phyloP scores from a whole-genome alignment of 371 early-diverging fungal genomes.

The Coemansia sp. region DNA sequence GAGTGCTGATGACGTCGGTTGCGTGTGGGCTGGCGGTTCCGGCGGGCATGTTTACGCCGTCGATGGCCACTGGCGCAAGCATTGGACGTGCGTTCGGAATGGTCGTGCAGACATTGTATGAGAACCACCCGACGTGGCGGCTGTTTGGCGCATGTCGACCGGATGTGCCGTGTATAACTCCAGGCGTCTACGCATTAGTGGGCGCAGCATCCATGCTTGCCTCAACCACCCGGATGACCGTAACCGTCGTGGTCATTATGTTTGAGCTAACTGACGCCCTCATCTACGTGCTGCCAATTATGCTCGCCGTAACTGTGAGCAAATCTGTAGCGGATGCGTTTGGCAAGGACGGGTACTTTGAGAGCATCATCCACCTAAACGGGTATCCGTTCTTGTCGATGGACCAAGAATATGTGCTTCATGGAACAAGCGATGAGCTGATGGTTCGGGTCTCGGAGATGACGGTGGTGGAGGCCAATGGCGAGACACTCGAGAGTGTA shows the following conservation, averaged over 20 bases:
- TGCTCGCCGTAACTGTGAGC: conserved; percentile 86
- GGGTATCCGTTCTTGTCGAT: conserved; percentile 86
- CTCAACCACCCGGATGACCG: conserved; percentile 70
- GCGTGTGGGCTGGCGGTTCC: conserved; percentile 82
- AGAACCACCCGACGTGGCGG: conserved; percentile 59
- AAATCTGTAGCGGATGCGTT: conserved; percentile 87
- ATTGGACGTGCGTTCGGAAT: conserved; percentile 81
- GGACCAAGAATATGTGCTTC: conserved; percentile 70
- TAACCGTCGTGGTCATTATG: conserved; percentile 93
- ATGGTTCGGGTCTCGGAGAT: conserved; percentile 67
- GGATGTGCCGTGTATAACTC: conserved; percentile 76
- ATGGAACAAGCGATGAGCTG: conserved; percentile 58
- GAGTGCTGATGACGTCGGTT: conserved; percentile 65
- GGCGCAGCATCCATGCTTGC: conserved; percentile 93
- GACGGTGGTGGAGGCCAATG: conserved; percentile 58
- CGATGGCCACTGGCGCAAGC: conserved; percentile 80
- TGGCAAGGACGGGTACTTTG: conserved; percentile 78
- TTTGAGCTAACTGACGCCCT: conserved; percentile 94
- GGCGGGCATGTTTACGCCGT: conserved; percentile 75
- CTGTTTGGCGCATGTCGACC: conserved; percentile 65
- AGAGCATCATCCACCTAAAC: conserved; percentile 72
- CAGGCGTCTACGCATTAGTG: conserved; percentile 94
- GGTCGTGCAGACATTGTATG: conserved; percentile 62
- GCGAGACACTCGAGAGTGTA: conserved; percentile 55
- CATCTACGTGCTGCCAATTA: conserved; percentile 87